A percentile compares a stretch with the other conserved stretches of the same genome.
phyloP scores from a whole-genome alignment of 352 stramenopile species.

The Globisporangium viniferum region DNA sequence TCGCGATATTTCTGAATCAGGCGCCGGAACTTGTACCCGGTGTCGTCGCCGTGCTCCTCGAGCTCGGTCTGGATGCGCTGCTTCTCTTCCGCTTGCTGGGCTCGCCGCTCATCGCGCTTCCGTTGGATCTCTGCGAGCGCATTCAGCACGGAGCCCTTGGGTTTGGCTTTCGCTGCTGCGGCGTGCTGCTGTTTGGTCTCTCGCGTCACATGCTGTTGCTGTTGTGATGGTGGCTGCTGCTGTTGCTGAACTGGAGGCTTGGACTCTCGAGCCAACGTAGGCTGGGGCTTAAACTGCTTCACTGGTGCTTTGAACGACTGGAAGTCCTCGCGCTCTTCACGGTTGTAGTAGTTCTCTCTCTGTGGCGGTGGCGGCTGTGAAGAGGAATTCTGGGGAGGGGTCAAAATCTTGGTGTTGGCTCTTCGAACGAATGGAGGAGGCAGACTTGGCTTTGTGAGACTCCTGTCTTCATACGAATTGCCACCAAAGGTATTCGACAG shows the following conservation, averaged over 20 bases:
- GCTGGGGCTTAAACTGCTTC: constrained; percentile 10
- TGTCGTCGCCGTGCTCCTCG: constrained; percentile 62
- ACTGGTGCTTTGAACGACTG: constrained; percentile 10
- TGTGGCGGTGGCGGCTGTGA: not conserved
- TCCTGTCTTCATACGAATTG: not conserved
- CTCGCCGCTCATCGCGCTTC: constrained; percentile 60
- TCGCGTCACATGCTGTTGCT: not conserved
- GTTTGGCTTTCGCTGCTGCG: constrained; percentile 22
- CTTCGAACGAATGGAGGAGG: not conserved
- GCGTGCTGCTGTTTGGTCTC: constrained; percentile 26
- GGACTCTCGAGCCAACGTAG: not conserved
- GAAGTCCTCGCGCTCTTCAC: constrained; percentile 16
- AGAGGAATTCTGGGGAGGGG: not conserved
- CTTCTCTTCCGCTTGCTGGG: constrained; percentile 61
- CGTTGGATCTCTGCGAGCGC: constrained; percentile 67
- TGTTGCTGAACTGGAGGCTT: constrained; percentile 1
- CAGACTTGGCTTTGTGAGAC: not conserved
- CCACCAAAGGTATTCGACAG: not conserved
- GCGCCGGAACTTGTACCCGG: constrained; percentile 71
- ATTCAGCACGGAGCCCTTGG: constrained; percentile 47
- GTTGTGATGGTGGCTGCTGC: not conserved
- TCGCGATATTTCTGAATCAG: constrained; percentile 60
- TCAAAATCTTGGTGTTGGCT: constrained; percentile 1
- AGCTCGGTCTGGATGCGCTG: constrained; percentile 61
- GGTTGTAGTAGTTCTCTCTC: constrained; percentile 15